Percentiles rank a stretch among this genome's conserved stretches.
phyloP scores from a whole-genome alignment of 495 filamentous ascomycete species.

The Amphirosellinia nigrospora region DNA sequence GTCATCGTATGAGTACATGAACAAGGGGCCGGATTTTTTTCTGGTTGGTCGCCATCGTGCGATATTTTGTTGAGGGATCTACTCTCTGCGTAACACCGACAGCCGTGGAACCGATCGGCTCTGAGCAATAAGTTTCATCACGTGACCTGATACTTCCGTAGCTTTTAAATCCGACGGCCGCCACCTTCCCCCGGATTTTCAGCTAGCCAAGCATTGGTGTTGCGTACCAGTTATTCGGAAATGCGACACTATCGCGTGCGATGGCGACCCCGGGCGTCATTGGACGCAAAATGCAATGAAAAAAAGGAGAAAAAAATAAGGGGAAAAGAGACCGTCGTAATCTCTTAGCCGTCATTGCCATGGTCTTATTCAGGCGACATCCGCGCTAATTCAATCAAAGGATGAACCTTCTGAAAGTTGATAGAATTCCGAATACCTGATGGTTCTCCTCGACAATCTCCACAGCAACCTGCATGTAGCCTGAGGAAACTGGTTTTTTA shows the following conservation, averaged over 20 bases:
- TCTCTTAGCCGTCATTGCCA: not conserved
- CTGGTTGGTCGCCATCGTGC: not conserved
- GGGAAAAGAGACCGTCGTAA: not conserved
- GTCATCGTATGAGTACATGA: not conserved
- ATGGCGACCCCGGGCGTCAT: conserved; percentile 16
- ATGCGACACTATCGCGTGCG: conserved; percentile 23
- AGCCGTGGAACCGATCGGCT: conserved; percentile 22
- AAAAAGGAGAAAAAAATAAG: not conserved
- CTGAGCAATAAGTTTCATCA: not conserved
- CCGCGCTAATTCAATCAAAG: not conserved
- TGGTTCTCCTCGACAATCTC: not conserved
- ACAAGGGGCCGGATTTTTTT: not conserved
- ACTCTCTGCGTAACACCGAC: conserved; percentile 8
- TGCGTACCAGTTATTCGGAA: conserved; percentile 13
- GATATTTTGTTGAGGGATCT: not conserved
- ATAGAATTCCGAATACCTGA: not conserved
- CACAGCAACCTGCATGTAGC: not conserved
- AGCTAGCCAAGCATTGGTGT: not conserved
- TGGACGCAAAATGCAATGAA: not conserved
- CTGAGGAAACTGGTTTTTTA: not conserved
- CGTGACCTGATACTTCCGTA: not conserved
- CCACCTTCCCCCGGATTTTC: conserved; percentile 9
- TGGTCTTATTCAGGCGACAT: not conserved
- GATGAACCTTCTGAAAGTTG: not conserved
- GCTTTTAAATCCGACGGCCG: not conserved